Evolutionary conservation across 1,139 yeast genomes (phyloP).

Genomic region (Zygoascus meyerae): DNA sequence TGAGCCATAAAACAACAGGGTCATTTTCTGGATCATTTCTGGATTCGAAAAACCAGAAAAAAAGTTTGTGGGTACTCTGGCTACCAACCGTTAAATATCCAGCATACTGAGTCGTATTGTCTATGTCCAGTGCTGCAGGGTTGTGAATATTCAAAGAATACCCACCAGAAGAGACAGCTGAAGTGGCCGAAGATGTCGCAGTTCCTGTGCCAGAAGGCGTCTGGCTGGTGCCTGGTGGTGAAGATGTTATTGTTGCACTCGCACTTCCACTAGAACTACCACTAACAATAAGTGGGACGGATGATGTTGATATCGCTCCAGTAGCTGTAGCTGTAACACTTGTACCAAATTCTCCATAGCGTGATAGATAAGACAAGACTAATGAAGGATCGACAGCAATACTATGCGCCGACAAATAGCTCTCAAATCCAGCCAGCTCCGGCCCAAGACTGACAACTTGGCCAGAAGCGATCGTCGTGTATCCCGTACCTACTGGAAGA

Average conservation of each 20-base stretch:
- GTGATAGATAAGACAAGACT: background rate
- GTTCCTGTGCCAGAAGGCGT: background rate
- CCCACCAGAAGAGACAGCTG: background rate
- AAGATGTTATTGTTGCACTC: background rate
- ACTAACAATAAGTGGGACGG: background rate
- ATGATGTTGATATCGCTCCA: background rate
- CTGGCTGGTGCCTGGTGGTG: background rate
- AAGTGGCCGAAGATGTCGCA: constrained; percentile 1
- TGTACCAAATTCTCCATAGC: too few relatives aligned
- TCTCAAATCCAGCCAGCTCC: background rate
- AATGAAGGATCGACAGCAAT: background rate
- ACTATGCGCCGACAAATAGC: background rate
- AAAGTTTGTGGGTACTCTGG: constrained; percentile 77
- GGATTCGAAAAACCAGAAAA: constrained; percentile 73
- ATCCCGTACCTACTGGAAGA: background rate
- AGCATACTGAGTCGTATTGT: constrained; percentile 54
- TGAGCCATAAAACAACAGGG: constrained; percentile 64
- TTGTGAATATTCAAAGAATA: constrained; percentile 21
- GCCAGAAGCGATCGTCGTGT: constrained; percentile 1
- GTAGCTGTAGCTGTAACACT: background rate
- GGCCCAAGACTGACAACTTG: background rate
- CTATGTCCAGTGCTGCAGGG: constrained; percentile 30
- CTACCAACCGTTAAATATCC: constrained; percentile 76
- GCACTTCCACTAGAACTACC: background rate
- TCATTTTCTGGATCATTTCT: constrained; percentile 59